Evolutionary conservation across 1,284 basidiomycete genomes (phyloP).

Genomic region (Calocybe gambosa): DNA sequence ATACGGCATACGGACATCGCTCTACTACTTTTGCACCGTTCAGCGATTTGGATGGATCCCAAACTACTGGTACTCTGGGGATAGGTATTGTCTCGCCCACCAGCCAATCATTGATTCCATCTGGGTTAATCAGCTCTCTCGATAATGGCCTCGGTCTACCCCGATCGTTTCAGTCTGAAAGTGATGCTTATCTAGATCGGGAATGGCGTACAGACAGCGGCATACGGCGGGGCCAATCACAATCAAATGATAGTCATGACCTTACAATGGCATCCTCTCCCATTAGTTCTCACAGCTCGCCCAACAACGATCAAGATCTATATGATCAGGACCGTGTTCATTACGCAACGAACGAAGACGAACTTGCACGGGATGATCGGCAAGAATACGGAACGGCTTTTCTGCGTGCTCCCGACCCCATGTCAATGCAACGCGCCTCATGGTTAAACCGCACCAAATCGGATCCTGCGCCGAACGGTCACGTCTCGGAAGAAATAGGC

Average conservation of each 20-base stretch:
- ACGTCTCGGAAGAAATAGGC: conserved; percentile 18
- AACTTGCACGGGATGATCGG: conserved; percentile 14
- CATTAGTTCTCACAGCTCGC: conserved; percentile 25
- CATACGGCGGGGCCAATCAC: conserved; percentile 12
- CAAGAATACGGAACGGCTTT: conserved; percentile 7
- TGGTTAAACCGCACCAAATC: conserved; percentile 33
- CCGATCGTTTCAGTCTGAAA: conserved; percentile 52
- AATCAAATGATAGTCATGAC: conserved; percentile 14
- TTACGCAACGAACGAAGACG: conserved; percentile 20
- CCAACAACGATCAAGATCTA: conserved; percentile 28
- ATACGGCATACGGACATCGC: conserved; percentile 21
- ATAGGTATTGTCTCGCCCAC: conserved; percentile 35
- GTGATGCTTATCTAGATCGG: conserved; percentile 44
- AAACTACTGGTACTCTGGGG: conserved; percentile 16
- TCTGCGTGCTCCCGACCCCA: conserved; percentile 17
- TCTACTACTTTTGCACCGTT: conserved; percentile 47
- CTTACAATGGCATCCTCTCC: conserved; percentile 24
- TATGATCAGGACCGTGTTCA: conserved; percentile 42
- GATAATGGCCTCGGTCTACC: conserved; percentile 38
- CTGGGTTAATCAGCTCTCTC: conserved; percentile 51
- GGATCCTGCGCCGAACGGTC: conserved; percentile 29
- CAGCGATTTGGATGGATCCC: conserved; percentile 30
- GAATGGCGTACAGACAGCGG: conserved; percentile 37
- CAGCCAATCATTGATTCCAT: conserved; percentile 50
- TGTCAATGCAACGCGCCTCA: conserved; percentile 29